Evolutionary conservation across 2,329 filamentous ascomycete species (phyloP).

Genomic region (Paraconiothyrium brasiliense): DNA sequence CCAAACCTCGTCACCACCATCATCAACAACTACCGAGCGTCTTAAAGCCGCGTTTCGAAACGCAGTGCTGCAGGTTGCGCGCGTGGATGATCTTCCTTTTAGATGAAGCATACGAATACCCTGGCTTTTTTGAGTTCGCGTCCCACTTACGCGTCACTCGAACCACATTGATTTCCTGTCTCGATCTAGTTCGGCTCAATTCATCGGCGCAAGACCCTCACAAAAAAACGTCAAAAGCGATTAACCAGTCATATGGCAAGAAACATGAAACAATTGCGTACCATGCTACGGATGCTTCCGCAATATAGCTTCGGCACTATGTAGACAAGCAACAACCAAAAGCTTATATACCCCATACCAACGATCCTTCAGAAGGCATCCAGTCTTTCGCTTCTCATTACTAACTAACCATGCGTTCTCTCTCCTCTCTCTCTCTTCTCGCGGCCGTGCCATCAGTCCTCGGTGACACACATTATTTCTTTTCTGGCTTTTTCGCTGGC

Average conservation of each 20-base stretch:
- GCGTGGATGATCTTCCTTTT: background rate
- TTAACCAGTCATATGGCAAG: background rate
- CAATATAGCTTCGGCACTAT: too few relatives aligned
- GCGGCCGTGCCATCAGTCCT: too few relatives aligned
- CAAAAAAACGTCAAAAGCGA: background rate
- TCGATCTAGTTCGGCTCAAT: background rate
- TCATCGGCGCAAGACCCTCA: too few relatives aligned
- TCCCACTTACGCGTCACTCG: background rate
- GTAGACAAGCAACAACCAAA: too few relatives aligned
- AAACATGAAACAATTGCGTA: slow-evolving; percentile 2
- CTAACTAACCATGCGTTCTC: too few relatives aligned
- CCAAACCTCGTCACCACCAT: background rate
- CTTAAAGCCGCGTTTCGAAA: background rate
- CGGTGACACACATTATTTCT: too few relatives aligned
- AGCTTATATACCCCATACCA: too few relatives aligned
- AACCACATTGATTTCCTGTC: background rate
- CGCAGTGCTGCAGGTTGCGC: background rate
- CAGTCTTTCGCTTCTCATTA: too few relatives aligned
- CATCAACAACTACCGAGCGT: background rate
- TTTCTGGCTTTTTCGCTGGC: too few relatives aligned
- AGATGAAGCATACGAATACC: background rate
- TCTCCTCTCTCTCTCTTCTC: too few relatives aligned
- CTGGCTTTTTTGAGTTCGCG: background rate
- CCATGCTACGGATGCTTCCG: background rate
- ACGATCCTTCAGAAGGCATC: too few relatives aligned